Percentiles rank a stretch among this genome's conserved stretches.
Conservation (phyloP, 139 green algal species). For the Tetratostichococcus sp. region DNA sequence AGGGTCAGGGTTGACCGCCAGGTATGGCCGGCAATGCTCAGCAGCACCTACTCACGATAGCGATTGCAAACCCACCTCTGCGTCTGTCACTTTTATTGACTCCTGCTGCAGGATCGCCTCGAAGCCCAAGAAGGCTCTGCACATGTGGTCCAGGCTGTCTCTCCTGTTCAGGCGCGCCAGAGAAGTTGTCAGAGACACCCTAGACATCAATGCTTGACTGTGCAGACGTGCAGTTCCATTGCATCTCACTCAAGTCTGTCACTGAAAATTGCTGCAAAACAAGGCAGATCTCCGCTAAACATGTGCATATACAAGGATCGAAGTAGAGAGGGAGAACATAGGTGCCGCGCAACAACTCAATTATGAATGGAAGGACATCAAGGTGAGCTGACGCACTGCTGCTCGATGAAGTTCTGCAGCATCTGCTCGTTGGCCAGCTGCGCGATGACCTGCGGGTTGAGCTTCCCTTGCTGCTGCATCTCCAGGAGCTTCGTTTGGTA, state of each 20-base stretch:
- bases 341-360: background rate
- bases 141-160: conserved; percentile 21
- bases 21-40: too few species aligned
- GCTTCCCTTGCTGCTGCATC: conserved; percentile 23
- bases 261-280: too few species aligned
- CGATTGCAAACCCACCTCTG: conserved; percentile 7
- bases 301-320: too few species aligned
- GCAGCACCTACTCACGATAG: too few species aligned
- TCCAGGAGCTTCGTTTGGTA: conserved; percentile 36
- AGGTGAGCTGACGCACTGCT: background rate
- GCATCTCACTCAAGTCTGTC: too few species aligned
- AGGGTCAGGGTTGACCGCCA: too few species aligned
- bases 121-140: conserved; percentile 26
- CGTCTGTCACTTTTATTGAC: conserved; percentile 6
- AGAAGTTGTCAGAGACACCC: background rate
- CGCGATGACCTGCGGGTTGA: conserved; percentile 34
- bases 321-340: too few species aligned
- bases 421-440: conserved; percentile 40
- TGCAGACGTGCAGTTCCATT: background rate
- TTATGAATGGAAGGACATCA: too few species aligned
- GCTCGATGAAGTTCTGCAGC: conserved; percentile 6
- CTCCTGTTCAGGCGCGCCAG: background rate
- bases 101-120: conserved; percentile 30
- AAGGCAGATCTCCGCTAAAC: too few species aligned
- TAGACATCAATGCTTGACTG: too few species aligned